A percentile compares a stretch with the other conserved stretches of the same genome.
Evolutionary conservation across 495 filamentous ascomycete species (phyloP).

Genomic region (Cryomyces antarcticus): DNA sequence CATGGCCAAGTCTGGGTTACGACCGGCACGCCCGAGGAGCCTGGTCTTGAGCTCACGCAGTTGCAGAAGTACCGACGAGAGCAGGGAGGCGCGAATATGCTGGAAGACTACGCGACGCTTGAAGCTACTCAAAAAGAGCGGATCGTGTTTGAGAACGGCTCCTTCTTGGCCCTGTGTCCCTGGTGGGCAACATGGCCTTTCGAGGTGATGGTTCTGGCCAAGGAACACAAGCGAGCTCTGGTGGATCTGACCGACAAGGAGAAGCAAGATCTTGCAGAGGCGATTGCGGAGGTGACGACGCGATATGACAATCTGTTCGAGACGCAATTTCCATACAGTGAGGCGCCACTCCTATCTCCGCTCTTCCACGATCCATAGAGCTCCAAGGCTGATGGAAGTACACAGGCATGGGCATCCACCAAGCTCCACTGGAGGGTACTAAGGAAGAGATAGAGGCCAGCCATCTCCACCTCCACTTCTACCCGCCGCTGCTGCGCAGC

Average conservation of each 20-base stretch:
- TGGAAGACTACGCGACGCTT: slow-evolving; percentile 70
- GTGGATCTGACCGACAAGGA: slow-evolving; percentile 59
- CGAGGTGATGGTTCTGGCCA: slow-evolving; percentile 78
- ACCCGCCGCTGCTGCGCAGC: slow-evolving; percentile 77
- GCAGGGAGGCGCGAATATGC: slow-evolving; percentile 48
- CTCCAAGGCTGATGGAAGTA: background rate
- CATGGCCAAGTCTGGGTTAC: slow-evolving; percentile 96
- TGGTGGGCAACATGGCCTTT: slow-evolving; percentile 99
- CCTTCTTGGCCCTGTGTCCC: slow-evolving; percentile 70
- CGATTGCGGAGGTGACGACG: slow-evolving; percentile 65
- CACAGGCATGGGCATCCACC: slow-evolving; percentile 56
- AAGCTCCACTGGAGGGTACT: slow-evolving; percentile 75
- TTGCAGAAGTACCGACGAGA: slow-evolving; percentile 54
- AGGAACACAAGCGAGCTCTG: slow-evolving; percentile 57
- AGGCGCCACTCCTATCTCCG: slow-evolving; percentile 8
- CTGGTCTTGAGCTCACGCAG: slow-evolving; percentile 52
- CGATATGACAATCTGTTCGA: slow-evolving; percentile 95
- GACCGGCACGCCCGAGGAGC: slow-evolving; percentile 73
- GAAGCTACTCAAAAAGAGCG: slow-evolving; percentile 68
- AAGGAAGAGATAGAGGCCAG: slow-evolving; percentile 67
- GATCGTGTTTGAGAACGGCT: slow-evolving; percentile 66
- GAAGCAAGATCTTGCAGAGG: slow-evolving; percentile 51
- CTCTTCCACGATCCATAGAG: no score
- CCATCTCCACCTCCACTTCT: slow-evolving; percentile 94
- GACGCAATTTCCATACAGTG: slow-evolving; percentile 87